Evolutionary conservation across 768 basidiomycete species (phyloP), one percentile per base, ranked within the genome.

Genomic region (Russula olivacea): DNA sequence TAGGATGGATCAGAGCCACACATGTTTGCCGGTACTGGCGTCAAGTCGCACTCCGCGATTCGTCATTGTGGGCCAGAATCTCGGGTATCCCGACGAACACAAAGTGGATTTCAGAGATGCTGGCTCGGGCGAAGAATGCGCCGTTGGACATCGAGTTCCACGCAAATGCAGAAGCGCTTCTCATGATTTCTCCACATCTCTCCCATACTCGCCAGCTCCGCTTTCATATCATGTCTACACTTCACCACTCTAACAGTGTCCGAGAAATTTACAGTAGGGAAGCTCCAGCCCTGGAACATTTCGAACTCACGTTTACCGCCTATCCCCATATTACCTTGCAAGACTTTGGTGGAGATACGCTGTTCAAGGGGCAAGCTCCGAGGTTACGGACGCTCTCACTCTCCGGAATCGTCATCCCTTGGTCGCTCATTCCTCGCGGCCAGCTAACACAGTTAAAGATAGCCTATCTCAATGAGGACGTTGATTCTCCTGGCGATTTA

Each of bases 11-110:
- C 21, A 10, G 1, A 7, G 55, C 23, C 9, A 66, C 65, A 12
- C 65, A 66, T 17, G 63, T 66, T 8, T 66, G 65, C 49, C 51
- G 43, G 21, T 50, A 59, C 34, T 66, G 65, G 65, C 62, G 62
- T 23, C 51, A 58, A 5, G 48, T 62, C 40, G 54, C 62, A n/a
- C 32, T 66, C 12, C 41, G 45, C 15, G 51, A 66, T 14, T 36
- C 65, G 9, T 30, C 40, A 4, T 38, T 60, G 25, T 64, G 65
- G 65, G 23, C 45, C 19, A 36, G 34, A 8, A 43, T 66, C 53
- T n/a, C 19, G 4, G 62, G 62, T 0, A 10, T 38, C 19, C 40
- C 40, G 25, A 0, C 21, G 14, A 54, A 23, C 17, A 7, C 12
- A 1, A 2, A 14, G 1, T 63, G 57, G 52, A 21, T 55, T n/a